phyloP scores from a whole-genome alignment of 306 rosid genomes.

The Gynostemma pentaphyllum region DNA sequence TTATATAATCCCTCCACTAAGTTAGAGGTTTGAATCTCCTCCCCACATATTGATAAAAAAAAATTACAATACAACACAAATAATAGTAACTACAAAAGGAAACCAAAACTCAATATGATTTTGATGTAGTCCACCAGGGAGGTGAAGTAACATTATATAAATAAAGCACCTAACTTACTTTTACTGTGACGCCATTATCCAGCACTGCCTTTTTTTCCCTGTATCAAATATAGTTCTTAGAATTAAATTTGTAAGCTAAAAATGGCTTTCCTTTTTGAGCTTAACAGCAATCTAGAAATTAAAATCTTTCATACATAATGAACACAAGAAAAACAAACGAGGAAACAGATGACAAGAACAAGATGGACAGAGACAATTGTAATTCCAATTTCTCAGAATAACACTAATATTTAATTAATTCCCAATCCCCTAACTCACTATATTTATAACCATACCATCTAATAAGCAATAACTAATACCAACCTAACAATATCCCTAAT shows the following conservation, averaged over 20 bases:
- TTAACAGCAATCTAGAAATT: background rate
- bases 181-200: slow-evolving; percentile 57
- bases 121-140: background rate
- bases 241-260: background rate
- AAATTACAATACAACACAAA: background rate
- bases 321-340: background rate
- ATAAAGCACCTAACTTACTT: slow-evolving; percentile 42
- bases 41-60: too few species aligned
- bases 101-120: background rate
- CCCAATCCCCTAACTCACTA: too few species aligned
- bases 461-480: too few species aligned
- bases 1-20: too few species aligned
- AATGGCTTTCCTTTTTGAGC: background rate
- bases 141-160: background rate
- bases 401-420: background rate
- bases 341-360: background rate
- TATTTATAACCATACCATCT: too few species aligned
- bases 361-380: background rate
- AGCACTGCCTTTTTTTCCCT: slow-evolving; percentile 68
- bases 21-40: too few species aligned
- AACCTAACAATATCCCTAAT: too few species aligned
- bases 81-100: background rate
- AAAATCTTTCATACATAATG: background rate
- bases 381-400: background rate
- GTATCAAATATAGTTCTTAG: slow-evolving; percentile 14